phyloP scores from a whole-genome alignment of 164 flowering plant genomes.

The Aristolochia contorta region DNA sequence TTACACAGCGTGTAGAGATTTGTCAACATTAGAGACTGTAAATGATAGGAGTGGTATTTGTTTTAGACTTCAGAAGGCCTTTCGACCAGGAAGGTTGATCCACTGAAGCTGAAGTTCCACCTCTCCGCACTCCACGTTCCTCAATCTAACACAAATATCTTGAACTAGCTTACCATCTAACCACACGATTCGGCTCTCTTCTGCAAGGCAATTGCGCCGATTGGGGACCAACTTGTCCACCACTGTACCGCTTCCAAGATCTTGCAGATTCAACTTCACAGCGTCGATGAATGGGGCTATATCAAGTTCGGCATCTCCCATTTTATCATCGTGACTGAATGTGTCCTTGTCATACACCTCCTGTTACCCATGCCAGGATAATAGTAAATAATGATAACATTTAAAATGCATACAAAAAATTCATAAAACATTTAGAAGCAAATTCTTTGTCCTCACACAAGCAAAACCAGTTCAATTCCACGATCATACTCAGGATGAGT shows the following conservation, averaged over 20 bases:
- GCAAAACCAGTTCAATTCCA: no score
- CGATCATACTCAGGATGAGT: no score
- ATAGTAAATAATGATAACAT: background rate
- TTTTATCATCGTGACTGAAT: conserved; percentile 56
- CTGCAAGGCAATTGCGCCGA: conserved; percentile 50
- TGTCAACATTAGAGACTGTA: no score
- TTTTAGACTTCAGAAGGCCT: background rate
- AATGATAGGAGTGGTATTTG: no score
- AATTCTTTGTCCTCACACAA: no score
- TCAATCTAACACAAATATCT: conserved; percentile 41
- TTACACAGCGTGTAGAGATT: no score
- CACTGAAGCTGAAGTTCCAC: conserved; percentile 58
- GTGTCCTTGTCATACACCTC: conserved; percentile 54
- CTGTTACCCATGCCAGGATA: conserved; percentile 34
- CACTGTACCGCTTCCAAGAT: conserved; percentile 41
- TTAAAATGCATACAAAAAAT: background rate
- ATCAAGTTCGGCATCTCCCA: conserved; percentile 80
- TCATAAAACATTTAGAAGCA: background rate
- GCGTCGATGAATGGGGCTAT: conserved; percentile 41
- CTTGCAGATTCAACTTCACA: conserved; percentile 26
- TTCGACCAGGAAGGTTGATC: conserved; percentile 25
- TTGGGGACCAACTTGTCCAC: conserved; percentile 32
- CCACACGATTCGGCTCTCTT: conserved; percentile 50
- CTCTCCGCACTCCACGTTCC: conserved; percentile 73
- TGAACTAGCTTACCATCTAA: conserved; percentile 48